Conservation (phyloP, 1,284 basidiomycete genomes). For the Coniophora puteana region DNA sequence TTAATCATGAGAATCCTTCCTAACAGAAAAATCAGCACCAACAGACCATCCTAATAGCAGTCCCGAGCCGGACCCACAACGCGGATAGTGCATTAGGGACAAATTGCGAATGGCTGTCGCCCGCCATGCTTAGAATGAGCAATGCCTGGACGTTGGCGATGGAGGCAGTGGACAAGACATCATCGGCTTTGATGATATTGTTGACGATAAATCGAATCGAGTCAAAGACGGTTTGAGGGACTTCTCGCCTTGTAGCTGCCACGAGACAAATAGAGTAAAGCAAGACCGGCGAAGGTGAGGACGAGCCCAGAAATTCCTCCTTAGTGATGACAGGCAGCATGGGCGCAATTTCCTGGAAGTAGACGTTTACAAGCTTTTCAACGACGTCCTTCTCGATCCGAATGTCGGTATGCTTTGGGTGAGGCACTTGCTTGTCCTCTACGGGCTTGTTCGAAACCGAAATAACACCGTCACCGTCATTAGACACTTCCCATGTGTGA, state of each 20-base stretch:
- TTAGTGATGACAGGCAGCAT: constrained; percentile 85
- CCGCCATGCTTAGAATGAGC: constrained; percentile 79
- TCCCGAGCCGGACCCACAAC: constrained; percentile 72
- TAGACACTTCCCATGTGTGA: constrained; percentile 79
- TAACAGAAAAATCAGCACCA: constrained; percentile 3
- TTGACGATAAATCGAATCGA: constrained; percentile 84
- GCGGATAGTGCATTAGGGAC: constrained; percentile 75
- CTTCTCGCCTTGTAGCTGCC: constrained; percentile 81
- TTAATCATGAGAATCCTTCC: constrained; percentile 10
- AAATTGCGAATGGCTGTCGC: constrained; percentile 76
- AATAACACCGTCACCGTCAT: constrained; percentile 85
- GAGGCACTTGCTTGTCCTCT: constrained; percentile 48
- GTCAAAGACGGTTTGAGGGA: constrained; percentile 82
- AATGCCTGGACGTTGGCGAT: constrained; percentile 89
- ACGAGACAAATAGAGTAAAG: constrained; percentile 93
- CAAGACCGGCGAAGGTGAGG: constrained; percentile 74
- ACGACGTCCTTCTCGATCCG: constrained; percentile 76
- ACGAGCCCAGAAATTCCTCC: constrained; percentile 77
- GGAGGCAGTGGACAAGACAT: constrained; percentile 84
- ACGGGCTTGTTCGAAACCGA: constrained; percentile 67
- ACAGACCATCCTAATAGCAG: constrained; percentile 82
- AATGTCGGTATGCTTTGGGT: constrained; percentile 61
- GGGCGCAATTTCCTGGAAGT: constrained; percentile 85
- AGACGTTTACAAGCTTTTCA: constrained; percentile 84
- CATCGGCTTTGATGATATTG: constrained; percentile 82